Base-by-base conservation (phyloP, 305 asterid genomes). In the Petunia hybrid region DNA sequence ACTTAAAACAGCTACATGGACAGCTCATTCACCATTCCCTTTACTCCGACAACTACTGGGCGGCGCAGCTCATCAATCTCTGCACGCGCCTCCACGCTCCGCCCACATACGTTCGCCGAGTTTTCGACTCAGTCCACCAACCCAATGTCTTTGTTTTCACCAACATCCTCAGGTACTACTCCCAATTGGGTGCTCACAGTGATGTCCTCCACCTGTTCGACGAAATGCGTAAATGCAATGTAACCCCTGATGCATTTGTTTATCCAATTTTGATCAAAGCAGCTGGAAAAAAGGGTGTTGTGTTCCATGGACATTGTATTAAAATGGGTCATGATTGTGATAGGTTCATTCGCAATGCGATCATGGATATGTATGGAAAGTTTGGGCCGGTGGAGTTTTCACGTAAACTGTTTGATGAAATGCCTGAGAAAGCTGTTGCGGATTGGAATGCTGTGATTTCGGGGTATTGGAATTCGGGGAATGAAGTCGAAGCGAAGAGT, bases 391-490 rank as follows among this genome's bases (percentile, higher is more conserved):
- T 94, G 68, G 90, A 83, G 83, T 48, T 62, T 31, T 92, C 96
- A 1, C 87, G 97, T 41, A 74, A 83, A 59, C 39, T 92, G 92
- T 92, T 92, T 64, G 98, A 93, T 80, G 92, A 90, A 89, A 91
- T 90, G 91, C 48, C 82, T 69, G 92, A 90, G 3, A 90, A 84
- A 78, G 81, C 80, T 62, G 70, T 82, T 16, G 88, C 86, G 6
- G 96, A 94, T 85, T 94, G 92, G 94, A 94, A 94, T 85, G 88
- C 89, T 39, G 85, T 94, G 83, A 92, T 94, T 61, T 89, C 89
- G 1, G 94, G 89, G 74, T 92, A 87, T 79, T 93, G 95, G 98
- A 92, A 91, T 63, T 87, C 94, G 93, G 91, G 88, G 53, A 45
- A 36, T 69, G 83, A 86, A 60, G 35, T 31, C 73, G 90, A 91